Evolutionary conservation across 2,329 filamentous ascomycete genomes (phyloP), one percentile per base, ranked within the genome.

Genomic region (Scortechinia acanthostroma): DNA sequence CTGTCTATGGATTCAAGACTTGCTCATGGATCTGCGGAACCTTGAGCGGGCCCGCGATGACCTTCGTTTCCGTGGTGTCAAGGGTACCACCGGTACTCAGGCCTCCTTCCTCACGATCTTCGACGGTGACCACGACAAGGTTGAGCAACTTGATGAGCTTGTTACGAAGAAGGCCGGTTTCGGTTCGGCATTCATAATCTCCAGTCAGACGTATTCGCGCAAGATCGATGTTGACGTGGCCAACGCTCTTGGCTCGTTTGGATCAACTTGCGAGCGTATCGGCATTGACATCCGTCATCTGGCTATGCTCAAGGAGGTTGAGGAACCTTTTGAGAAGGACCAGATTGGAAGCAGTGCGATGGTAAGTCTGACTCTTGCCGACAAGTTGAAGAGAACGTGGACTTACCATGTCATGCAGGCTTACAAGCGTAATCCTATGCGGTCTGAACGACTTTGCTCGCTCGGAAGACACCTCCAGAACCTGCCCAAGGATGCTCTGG

Each of bases 131-230:
- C 51, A 53, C 21, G 46, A 51, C 16, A 57, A 83, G 59, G 76
- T 83, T 25, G 78, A 85, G 56, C 59, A 70, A 50, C 67, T 86
- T 17, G 77, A 86, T 55, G 70, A 79, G 54, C 69, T 84, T 1
- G 73, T 86, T 14, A 81, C 76, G 43, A 57, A 80, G 58, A 84
- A 84, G 60, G 76, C 80, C n/a, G 80, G 80, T 19, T 86, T 86
- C 59, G 61, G 62, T 40, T 70, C 70, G 22, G 72, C 72, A 37
- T 82, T 75, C 55, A 72, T 73, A 47, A 76, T 84, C 49, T 80
- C 78, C 40, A 75, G 74, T 25, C 81, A 86, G 57, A 86, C 81
- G 6, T 86, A 86, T 62, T 76, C 78, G 19, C 74, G 81, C 44
- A 84, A 85, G 60, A 73, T 85, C 47, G 81, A 86, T 54, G 69